These are phyloP conservation scores for Monilinia polystroma DNA, from an alignment of 2,329 filamentous ascomycete genomes.

Conservation along the genomic window DNA sequence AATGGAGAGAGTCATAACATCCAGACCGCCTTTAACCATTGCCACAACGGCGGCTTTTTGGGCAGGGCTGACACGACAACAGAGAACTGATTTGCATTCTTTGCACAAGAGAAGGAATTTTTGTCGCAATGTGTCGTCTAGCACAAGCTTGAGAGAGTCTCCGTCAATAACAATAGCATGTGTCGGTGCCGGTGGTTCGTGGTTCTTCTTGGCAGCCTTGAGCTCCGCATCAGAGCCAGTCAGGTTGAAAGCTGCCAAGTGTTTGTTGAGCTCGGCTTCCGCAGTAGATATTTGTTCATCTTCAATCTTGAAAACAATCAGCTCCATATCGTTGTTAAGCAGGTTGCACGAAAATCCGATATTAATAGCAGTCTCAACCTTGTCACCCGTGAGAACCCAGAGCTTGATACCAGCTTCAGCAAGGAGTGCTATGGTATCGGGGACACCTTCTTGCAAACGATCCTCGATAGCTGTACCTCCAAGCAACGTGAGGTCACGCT, in stretches of 20 bases:
- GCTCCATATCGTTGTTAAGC: constrained; percentile 95
- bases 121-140: constrained; percentile 79
- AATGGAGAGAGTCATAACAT: constrained; percentile 93
- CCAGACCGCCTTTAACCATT: constrained; percentile 91
- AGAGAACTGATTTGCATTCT: constrained; percentile 93
- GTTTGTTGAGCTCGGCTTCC: constrained; percentile 70
- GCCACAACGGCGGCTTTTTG: constrained; percentile 97
- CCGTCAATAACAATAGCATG: constrained; percentile 95
- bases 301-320: constrained; percentile 83
- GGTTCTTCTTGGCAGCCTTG: constrained; percentile 72
- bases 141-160: constrained; percentile 84
- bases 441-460: constrained; percentile 92
- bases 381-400: constrained; percentile 97
- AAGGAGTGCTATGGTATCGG: constrained; percentile 89
- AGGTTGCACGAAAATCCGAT: constrained; percentile 99
- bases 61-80: constrained; percentile 92
- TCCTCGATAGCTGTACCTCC: constrained; percentile 98
- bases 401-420: constrained; percentile 95
- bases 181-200: constrained; percentile 81
- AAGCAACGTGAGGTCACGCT: constrained; percentile 81
- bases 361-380: constrained; percentile 99
- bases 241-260: constrained; percentile 71
- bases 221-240: constrained; percentile 86
- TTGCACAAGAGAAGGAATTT: constrained; percentile 96
- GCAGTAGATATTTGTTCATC: constrained; percentile 66